phyloP scores from a whole-genome alignment of 2,329 filamentous ascomycete species.

The Claviceps lovelessii region DNA sequence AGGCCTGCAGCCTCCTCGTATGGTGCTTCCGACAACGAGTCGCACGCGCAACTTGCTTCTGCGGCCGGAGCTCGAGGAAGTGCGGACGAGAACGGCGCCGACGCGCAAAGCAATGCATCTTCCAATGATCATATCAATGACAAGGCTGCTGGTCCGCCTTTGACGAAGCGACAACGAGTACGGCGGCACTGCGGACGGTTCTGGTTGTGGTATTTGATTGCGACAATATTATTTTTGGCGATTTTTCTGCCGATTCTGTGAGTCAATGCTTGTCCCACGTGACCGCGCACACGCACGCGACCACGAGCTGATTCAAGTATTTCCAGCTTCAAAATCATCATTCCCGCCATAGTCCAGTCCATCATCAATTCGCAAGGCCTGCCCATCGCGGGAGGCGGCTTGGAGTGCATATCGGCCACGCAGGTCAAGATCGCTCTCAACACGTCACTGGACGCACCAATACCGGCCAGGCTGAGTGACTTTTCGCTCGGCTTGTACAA shows the following conservation, averaged over 20 bases:
- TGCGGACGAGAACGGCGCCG: background rate
- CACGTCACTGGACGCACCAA: conserved; percentile 23
- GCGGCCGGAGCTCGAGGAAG: background rate
- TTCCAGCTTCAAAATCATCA: conserved; percentile 29
- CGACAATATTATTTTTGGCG: conserved; percentile 24
- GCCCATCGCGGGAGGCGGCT: conserved; percentile 21
- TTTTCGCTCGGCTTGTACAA: conserved; percentile 27
- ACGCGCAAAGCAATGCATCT: background rate
- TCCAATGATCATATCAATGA: conserved; percentile 4
- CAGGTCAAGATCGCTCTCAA: conserved; percentile 21
- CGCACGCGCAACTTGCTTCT: background rate
- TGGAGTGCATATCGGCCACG: conserved; percentile 20
- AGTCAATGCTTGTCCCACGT: conserved; percentile 9
- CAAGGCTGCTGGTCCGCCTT: background rate
- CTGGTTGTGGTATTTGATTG: conserved; percentile 30
- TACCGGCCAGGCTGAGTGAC: conserved; percentile 23
- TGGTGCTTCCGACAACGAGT: background rate
- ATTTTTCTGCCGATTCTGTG: conserved; percentile 33
- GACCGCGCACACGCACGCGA: background rate
- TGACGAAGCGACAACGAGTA: conserved; percentile 20
- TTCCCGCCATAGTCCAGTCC: conserved; percentile 31
- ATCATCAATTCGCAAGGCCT: conserved; percentile 28
- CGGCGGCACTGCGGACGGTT: conserved; percentile 28
- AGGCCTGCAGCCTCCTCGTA: background rate
- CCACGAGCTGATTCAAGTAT: background rate